Evolutionary conservation across 352 stramenopile species (phyloP).

Genomic region (Globisporangium okanoganense): DNA sequence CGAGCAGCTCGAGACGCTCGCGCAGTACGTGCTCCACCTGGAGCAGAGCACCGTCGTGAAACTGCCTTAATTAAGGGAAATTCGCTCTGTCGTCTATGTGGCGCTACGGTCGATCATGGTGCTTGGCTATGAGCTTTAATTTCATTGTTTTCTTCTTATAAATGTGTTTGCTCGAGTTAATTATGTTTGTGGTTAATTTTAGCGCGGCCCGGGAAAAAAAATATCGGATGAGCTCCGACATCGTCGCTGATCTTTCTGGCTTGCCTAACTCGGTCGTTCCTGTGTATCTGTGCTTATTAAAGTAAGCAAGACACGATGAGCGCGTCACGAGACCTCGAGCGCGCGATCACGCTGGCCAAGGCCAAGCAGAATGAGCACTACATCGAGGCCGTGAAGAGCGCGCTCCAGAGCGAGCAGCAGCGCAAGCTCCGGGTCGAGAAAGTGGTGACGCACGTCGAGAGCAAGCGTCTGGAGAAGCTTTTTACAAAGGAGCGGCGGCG

Average conservation of each 20-base stretch:
- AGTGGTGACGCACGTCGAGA: slow-evolving; percentile 33
- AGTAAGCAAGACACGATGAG: slow-evolving; percentile 1
- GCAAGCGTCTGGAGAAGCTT: slow-evolving; percentile 45
- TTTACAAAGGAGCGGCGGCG: slow-evolving; percentile 40
- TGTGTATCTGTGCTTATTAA: neutral
- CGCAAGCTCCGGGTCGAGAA: slow-evolving; percentile 41
- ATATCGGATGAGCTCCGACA: neutral
- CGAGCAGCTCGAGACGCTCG: slow-evolving; percentile 60
- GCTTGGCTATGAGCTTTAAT: neutral
- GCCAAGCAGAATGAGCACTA: slow-evolving; percentile 32
- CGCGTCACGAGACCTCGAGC: neutral
- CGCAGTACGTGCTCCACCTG: slow-evolving; percentile 65
- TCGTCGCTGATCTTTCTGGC: neutral
- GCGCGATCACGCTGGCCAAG: slow-evolving; percentile 4
- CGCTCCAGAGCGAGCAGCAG: slow-evolving; percentile 47
- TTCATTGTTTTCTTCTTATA: neutral
- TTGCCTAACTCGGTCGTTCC: neutral
- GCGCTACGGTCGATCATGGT: neutral
- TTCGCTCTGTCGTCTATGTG: neutral
- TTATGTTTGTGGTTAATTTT: neutral
- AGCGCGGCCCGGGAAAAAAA: neutral
- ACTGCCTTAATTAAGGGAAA: slow-evolving; percentile 23
- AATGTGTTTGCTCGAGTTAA: neutral
- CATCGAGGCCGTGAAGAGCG: slow-evolving; percentile 47
- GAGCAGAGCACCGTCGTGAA: slow-evolving; percentile 69